Conservation (phyloP, 2,329 filamentous ascomycete species). For the Epichloe brachyelytri region DNA sequence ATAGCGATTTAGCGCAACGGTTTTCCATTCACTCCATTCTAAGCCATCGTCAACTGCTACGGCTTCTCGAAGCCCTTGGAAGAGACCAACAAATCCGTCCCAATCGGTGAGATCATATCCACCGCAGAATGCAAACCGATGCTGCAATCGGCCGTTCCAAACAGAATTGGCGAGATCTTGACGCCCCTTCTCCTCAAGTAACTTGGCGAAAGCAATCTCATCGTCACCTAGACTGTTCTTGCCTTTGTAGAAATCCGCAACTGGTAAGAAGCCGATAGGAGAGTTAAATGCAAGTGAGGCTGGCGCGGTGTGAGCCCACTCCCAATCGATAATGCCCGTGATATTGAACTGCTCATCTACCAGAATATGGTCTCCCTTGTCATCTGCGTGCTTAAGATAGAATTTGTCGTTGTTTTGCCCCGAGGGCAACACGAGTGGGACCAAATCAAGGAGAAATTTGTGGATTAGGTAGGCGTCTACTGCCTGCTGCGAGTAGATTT, state of each 20-base stretch:
- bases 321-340: too few species aligned
- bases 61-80: constrained; percentile 9
- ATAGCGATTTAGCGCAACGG: constrained; percentile 22
- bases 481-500: too few species aligned
- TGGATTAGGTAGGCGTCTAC: too few species aligned
- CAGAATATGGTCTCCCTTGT: too few species aligned
- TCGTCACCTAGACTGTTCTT: constrained; percentile 23
- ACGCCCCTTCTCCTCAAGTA: constrained; percentile 19
- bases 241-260: constrained; percentile 28
- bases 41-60: constrained; percentile 20
- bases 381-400: too few species aligned
- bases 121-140: constrained; percentile 28
- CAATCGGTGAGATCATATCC: constrained; percentile 28
- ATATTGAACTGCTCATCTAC: too few species aligned
- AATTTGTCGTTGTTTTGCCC: too few species aligned
- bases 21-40: constrained; percentile 26
- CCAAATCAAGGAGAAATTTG: too few species aligned
- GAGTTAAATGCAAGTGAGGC: constrained; percentile 29
- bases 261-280: constrained; percentile 24
- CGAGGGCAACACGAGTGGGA: too few species aligned
- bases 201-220: constrained; percentile 22
- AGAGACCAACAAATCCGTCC: constrained; percentile 18
- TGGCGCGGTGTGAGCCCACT: constrained; percentile 21
- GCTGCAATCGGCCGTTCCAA: constrained; percentile 23
- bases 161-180: constrained; percentile 24